Percentiles rank a stretch among this genome's conserved stretches.
These are phyloP conservation scores for Leptographium lundbergii DNA, from an alignment of 2,329 filamentous ascomycete species.

Conservation along the genomic window DNA sequence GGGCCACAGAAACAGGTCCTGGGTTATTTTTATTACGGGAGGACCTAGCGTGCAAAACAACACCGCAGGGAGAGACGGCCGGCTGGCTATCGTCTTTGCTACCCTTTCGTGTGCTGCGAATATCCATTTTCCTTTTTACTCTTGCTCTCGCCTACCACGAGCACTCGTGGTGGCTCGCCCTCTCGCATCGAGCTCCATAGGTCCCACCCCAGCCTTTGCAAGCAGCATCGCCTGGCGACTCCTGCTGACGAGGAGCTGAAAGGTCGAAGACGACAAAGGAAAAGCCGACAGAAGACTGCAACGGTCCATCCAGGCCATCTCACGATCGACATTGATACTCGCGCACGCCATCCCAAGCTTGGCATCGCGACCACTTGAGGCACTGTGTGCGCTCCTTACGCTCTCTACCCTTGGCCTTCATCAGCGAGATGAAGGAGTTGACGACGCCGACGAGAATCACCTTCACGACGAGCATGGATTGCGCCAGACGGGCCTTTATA, in stretches of 20 bases:
- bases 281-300: background rate
- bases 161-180: background rate
- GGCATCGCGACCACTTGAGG: background rate
- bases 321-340: background rate
- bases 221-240: constrained; percentile 5
- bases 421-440: constrained; percentile 3
- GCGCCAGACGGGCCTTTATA: constrained; percentile 9
- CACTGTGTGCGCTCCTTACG: background rate
- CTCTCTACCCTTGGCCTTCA: background rate
- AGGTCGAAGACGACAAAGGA: constrained; percentile 2
- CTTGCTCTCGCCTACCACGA: constrained; percentile 4
- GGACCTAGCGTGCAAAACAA: background rate
- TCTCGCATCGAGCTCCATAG: background rate
- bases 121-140: constrained; percentile 26
- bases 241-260: constrained; percentile 10
- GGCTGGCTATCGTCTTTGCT: background rate
- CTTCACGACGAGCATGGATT: constrained; percentile 13
- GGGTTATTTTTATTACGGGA: constrained; percentile 3
- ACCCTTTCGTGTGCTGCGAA: background rate
- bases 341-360: background rate
- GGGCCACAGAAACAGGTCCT: background rate
- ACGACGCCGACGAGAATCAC: constrained; percentile 13
- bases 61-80: background rate
- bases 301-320: background rate
- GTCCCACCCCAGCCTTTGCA: background rate